These are phyloP conservation scores for Cladosporium sp. DNA, from an alignment of 2,329 filamentous ascomycete genomes.

Conservation along the genomic window DNA sequence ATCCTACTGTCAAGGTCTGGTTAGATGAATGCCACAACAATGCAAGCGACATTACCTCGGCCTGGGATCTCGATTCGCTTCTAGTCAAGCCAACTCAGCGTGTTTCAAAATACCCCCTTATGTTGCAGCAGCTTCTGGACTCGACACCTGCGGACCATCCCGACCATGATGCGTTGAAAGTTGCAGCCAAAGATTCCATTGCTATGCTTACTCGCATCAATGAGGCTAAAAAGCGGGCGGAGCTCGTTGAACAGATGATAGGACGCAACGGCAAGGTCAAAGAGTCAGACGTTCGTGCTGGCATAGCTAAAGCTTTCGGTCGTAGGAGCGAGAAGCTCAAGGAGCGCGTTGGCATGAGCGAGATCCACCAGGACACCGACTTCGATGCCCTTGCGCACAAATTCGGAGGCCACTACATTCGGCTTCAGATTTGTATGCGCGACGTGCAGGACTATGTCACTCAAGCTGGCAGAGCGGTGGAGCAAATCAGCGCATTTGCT, in stretches of 20 bases:
- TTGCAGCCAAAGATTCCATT: constrained; percentile 66
- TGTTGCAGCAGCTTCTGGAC: constrained; percentile 75
- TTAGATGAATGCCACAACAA: constrained; percentile 88
- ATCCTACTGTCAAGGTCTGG: constrained; percentile 71
- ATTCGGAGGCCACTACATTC: constrained; percentile 88
- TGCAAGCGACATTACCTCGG: constrained; percentile 84
- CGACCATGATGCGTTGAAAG: constrained; percentile 66
- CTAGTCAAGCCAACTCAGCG: constrained; percentile 96
- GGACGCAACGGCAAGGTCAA: constrained; percentile 71
- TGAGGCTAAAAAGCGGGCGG: constrained; percentile 90
- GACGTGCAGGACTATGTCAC: constrained; percentile 91
- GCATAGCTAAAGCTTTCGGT: constrained; percentile 82
- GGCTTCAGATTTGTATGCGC: constrained; percentile 84
- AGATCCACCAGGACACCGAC: constrained; percentile 70
- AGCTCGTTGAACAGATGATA: constrained; percentile 86
- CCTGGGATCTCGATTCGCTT: constrained; percentile 94
- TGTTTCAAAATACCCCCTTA: constrained; percentile 85
- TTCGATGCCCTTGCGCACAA: constrained; percentile 79
- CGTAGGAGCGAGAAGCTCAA: constrained; percentile 83
- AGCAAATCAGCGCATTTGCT: constrained; percentile 75
- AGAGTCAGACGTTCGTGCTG: constrained; percentile 80
- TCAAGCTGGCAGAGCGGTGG: constrained; percentile 74
- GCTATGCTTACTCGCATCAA: constrained; percentile 70
- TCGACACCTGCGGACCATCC: constrained; percentile 79
- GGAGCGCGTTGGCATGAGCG: constrained; percentile 61